A percentile compares a stretch with the other conserved stretches of the same genome.
These are phyloP conservation scores for Nigrospora osmanthi DNA, from an alignment of 2,329 filamentous ascomycete genomes.

Conservation along the genomic window DNA sequence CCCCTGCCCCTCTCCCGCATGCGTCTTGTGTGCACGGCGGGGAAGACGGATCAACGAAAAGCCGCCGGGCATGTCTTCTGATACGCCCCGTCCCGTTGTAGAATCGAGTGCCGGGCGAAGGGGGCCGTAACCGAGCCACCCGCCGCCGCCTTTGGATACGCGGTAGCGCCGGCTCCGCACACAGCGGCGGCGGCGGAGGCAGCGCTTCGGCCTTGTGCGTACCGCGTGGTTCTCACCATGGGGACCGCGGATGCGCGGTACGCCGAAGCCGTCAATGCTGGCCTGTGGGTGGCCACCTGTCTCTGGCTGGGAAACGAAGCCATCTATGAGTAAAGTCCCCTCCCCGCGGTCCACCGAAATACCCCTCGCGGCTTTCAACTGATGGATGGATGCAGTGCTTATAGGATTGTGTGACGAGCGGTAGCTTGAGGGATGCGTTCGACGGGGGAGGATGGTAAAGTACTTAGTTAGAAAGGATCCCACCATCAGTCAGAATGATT, in stretches of 20 bases:
- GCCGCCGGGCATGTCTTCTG: too few species aligned
- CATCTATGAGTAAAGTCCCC: constrained; percentile 16
- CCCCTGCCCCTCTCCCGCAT: too few species aligned
- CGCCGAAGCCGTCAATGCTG: constrained; percentile 16
- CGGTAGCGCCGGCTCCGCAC: constrained; percentile 10
- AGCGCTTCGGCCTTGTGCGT: constrained; percentile 15
- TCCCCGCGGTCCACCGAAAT: too few species aligned
- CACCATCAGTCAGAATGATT: too few species aligned
- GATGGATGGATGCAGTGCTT: not conserved
- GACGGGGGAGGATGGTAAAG: too few species aligned
- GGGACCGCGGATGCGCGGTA: constrained; percentile 20
- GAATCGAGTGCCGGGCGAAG: constrained; percentile 19
- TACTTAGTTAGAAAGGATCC: too few species aligned
- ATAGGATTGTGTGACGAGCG: not conserved
- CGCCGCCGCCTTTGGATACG: too few species aligned
- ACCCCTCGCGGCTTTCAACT: too few species aligned
- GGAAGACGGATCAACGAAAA: too few species aligned
- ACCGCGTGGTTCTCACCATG: constrained; percentile 19
- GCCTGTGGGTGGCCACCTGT: constrained; percentile 21
- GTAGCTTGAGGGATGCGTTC: too few species aligned
- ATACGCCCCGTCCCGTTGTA: not conserved
- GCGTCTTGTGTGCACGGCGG: too few species aligned
- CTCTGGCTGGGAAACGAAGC: constrained; percentile 18
- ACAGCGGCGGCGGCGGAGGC: constrained; percentile 7
- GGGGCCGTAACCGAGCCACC: too few species aligned